Evolutionary conservation across 306 rosid species (phyloP).

Genomic region (Cicer judaicum): DNA sequence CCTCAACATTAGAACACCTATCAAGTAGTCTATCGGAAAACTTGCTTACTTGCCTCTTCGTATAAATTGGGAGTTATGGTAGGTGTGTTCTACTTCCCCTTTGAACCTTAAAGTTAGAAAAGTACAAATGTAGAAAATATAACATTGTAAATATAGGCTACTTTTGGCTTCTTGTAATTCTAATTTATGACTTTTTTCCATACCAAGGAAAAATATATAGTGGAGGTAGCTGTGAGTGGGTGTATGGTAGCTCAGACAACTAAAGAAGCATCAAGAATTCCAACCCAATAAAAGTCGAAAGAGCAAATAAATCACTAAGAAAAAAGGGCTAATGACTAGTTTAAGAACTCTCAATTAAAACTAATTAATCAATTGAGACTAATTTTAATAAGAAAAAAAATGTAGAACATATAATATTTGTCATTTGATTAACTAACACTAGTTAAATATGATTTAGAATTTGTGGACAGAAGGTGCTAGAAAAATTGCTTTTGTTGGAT

Average conservation of each 20-base stretch:
- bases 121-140: too few species aligned
- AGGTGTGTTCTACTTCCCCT: too few species aligned
- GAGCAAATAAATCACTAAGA: neutral
- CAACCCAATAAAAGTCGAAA: conserved; percentile 4
- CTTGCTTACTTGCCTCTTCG: too few species aligned
- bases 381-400: neutral
- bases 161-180: too few species aligned
- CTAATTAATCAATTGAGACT: neutral
- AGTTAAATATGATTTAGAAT: conserved; percentile 41
- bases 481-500: conserved; percentile 60
- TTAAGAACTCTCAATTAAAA: neutral
- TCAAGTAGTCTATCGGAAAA: too few species aligned
- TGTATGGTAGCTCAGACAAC: conserved; percentile 43
- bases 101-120: too few species aligned
- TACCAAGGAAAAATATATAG: neutral
- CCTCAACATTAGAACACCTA: too few species aligned
- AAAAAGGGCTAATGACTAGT: neutral
- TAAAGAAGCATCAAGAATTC: neutral
- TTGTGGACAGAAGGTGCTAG: conserved; percentile 69
- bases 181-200: too few species aligned
- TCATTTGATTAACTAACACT: neutral
- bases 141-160: too few species aligned
- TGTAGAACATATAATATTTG: neutral
- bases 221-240: conserved; percentile 1
- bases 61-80: too few species aligned